A percentile compares a stretch with the other conserved stretches of the same genome.
Evolutionary conservation across 306 rosid species (phyloP).

Genomic region (Cicer chorassanicum): DNA sequence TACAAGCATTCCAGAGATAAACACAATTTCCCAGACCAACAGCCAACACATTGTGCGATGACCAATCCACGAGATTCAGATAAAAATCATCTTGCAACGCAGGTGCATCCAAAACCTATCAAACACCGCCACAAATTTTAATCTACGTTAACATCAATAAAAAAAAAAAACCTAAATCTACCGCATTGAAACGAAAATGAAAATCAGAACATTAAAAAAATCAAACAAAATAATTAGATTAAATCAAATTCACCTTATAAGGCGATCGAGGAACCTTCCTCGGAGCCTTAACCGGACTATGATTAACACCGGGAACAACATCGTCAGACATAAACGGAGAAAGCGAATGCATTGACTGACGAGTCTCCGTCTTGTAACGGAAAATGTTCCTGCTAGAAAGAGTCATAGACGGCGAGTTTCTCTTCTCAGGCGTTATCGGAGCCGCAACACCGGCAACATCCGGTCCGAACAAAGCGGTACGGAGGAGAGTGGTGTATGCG

Average conservation of each 20-base stretch:
- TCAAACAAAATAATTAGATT: neutral
- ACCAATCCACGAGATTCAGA: conserved; percentile 98
- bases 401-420: conserved; percentile 48
- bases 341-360: conserved; percentile 80
- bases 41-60: conserved; percentile 89
- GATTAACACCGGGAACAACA: conserved; percentile 66
- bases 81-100: conserved; percentile 97
- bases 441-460: conserved; percentile 65
- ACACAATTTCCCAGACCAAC: conserved; percentile 97
- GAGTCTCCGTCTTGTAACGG: conserved; percentile 88
- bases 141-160: conserved; percentile 3
- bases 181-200: neutral
- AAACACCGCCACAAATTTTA: conserved; percentile 18
- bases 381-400: conserved; percentile 83
- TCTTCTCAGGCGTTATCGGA: conserved; percentile 75
- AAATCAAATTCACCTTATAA: conserved; percentile 63
- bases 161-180: conserved; percentile 21
- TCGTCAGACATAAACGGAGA: conserved; percentile 81
- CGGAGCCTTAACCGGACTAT: conserved; percentile 74
- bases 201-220: neutral
- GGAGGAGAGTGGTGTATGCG: conserved; percentile 74
- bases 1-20: conserved; percentile 98
- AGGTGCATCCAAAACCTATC: conserved; percentile 94
- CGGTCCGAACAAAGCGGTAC: conserved; percentile 82
- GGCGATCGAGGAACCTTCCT: conserved; percentile 96